These are phyloP conservation scores for Juncus effusus DNA, from an alignment of 176 grass and related monocot genomes.

Conservation along the genomic window DNA sequence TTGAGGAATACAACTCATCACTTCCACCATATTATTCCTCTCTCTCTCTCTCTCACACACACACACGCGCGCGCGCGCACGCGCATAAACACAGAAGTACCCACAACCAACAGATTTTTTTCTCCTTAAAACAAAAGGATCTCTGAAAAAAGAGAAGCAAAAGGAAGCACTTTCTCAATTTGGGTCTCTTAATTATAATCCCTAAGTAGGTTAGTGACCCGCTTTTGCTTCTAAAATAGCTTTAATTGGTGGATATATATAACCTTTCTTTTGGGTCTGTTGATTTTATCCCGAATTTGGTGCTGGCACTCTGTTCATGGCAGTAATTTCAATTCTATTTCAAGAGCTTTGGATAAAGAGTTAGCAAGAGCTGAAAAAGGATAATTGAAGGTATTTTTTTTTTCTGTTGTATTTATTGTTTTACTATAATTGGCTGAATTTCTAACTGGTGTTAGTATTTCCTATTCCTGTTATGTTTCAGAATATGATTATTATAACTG, in stretches of 20 bases:
- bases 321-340: neutral
- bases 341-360: neutral
- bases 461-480: too few species aligned
- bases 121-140: neutral
- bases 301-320: neutral
- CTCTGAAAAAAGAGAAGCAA: neutral
- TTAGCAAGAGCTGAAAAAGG: neutral
- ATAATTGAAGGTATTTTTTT: neutral
- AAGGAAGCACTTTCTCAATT: slow-evolving; percentile 4
- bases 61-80: too few species aligned
- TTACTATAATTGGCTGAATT: too few species aligned
- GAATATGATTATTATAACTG: too few species aligned
- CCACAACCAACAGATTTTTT: neutral
- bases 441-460: too few species aligned
- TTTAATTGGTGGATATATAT: neutral
- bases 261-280: neutral
- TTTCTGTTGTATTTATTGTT: too few species aligned
- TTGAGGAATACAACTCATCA: too few species aligned
- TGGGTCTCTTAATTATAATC: neutral
- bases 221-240: slow-evolving; percentile 4
- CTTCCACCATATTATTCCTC: too few species aligned
- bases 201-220: neutral
- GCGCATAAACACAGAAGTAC: neutral
- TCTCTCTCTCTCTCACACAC: too few species aligned
- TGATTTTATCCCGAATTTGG: slow-evolving; percentile 10